Conservation (phyloP, 23 red algal species). For the Gracilaria gracilis region DNA sequence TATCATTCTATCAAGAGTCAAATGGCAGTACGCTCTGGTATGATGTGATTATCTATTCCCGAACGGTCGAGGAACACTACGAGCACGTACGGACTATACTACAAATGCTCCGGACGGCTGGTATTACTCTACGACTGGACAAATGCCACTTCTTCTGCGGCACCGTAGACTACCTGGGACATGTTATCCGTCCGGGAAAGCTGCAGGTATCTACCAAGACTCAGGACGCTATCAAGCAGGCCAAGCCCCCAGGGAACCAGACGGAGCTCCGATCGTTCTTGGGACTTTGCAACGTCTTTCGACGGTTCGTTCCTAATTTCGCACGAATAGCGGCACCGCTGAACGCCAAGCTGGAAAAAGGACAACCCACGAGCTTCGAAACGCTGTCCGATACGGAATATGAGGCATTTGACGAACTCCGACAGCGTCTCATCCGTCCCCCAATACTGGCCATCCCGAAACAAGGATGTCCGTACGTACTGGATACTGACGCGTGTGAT, state of each 20-base stretch:
- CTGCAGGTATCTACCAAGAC: conserved; percentile 12
- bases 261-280: conserved; percentile 45
- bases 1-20: conserved; percentile 31
- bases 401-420: neutral
- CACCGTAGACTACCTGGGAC: no score
- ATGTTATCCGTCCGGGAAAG: no score
- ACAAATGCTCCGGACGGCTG: neutral
- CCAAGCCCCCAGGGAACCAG: conserved; percentile 22
- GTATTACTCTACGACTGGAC: conserved; percentile 21
- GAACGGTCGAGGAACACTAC: conserved; percentile 5
- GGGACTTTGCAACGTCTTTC: conserved; percentile 43
- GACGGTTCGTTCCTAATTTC: conserved; percentile 41
- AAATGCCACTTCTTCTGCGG: no score
- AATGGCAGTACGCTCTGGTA: conserved; percentile 24
- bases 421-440: neutral
- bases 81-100: conserved; percentile 21
- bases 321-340: conserved; percentile 34
- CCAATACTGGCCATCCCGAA: conserved; percentile 26
- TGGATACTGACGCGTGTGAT: no score
- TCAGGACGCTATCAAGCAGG: neutral
- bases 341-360: conserved; percentile 11
- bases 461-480: neutral
- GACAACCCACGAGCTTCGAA: neutral
- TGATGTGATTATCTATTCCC: conserved; percentile 52
- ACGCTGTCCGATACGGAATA: no score